Evolutionary conservation across 495 filamentous ascomycete genomes (phyloP), one percentile per base, ranked within the genome.

Genomic region (Neurospora cerealis): DNA sequence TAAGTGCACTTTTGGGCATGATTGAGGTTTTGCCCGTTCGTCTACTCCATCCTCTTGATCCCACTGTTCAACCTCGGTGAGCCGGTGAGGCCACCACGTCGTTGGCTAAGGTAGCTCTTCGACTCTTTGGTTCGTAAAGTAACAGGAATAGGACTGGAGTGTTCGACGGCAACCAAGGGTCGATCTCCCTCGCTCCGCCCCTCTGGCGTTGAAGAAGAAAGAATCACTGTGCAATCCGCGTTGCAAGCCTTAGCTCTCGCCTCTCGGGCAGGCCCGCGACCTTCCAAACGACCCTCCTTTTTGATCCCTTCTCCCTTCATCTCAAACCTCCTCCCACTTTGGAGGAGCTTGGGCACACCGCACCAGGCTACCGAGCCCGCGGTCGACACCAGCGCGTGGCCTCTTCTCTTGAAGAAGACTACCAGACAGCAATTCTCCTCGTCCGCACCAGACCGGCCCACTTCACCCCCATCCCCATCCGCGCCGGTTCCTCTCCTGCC

Each of bases 11-110:
- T 39, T 39, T 13, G 4, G 38, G 38, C 38, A 39, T 39, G 38
- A 39, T 39, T 39, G 38, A 39, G 38, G 11, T 4, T 11, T 13
- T 13, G 38, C 38, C 38, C 10, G 38, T 39, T 84, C 87, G 81
- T 71, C 88, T 86, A 83, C 89, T 74, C 82, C 91, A 84, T 85
- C 89, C 89, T 84, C 77, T 80, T 96, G 42, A 84, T 88, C 36
- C 88, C 92, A 74, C 88, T 92, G 8, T 87, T 90, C 73, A 89
- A 90, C 75, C 85, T 88, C 8, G 85, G 87, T 34, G 92, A 95
- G 75, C 87, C 6, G 85, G 87, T 32, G 92, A 94, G 75, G 88
- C 87, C 74, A 87, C 89, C 74, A 89, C 91, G 0, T 80, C 84
- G 38, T 80, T 95, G 24, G 84, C 89, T 7, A 84, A 88, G 48